Conservation (phyloP, 257 asterid genomes). For the Salvia miltiorrhiza region DNA sequence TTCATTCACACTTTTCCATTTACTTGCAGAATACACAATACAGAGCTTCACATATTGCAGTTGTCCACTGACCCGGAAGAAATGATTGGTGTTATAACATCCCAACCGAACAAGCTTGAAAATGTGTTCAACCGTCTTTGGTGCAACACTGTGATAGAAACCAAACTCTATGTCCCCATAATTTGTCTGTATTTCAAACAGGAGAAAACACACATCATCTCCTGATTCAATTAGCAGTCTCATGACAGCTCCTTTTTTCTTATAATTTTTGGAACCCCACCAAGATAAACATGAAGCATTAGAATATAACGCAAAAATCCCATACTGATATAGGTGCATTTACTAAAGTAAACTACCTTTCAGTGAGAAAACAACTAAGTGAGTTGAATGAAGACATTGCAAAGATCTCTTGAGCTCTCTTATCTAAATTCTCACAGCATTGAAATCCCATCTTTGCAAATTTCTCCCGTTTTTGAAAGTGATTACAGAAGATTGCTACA, state of each 20-base stretch:
- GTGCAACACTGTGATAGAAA: constrained; percentile 70
- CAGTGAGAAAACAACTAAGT: neutral
- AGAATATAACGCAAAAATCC: neutral
- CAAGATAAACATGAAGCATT: neutral
- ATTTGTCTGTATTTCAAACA: constrained; percentile 48
- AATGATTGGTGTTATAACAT: constrained; percentile 87
- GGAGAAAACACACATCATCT: neutral
- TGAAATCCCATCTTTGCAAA: neutral
- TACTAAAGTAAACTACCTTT: neutral
- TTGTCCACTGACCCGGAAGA: constrained; percentile 65
- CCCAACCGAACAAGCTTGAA: constrained; percentile 94
- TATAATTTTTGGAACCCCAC: neutral
- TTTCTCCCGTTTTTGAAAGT: neutral
- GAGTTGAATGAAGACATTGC: neutral
- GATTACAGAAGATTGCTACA: neutral
- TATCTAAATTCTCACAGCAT: neutral
- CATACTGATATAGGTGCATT: neutral
- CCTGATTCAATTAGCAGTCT: neutral
- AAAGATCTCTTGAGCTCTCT: neutral
- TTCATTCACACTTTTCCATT: neutral
- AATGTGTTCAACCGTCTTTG: constrained; percentile 84
- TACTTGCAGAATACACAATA: neutral
- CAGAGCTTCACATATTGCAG: neutral
- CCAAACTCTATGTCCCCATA: constrained; percentile 73
- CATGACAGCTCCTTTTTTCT: neutral